These are phyloP conservation scores for Trypanosoma scelopori DNA, from an alignment of 208 protist genomes.

Conservation along the genomic window DNA sequence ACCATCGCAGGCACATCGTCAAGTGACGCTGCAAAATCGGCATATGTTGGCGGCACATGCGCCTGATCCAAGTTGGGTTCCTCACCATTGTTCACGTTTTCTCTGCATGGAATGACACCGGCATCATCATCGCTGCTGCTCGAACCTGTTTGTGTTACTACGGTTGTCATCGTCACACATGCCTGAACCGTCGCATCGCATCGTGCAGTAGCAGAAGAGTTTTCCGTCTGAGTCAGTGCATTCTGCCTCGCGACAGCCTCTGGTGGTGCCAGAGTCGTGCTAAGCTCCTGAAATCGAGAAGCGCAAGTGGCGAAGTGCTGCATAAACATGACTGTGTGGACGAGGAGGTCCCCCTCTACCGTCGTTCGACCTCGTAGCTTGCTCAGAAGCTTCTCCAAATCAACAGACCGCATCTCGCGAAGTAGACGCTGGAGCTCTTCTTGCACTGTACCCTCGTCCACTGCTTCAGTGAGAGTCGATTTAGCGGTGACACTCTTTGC, in stretches of 20 bases:
- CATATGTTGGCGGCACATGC: background rate
- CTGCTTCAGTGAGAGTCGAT: background rate
- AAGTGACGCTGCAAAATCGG: background rate
- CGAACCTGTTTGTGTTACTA: background rate
- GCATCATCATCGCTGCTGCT: too few relatives aligned
- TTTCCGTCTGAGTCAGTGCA: slow-evolving; percentile 1
- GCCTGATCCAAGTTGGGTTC: background rate
- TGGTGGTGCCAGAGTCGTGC: background rate
- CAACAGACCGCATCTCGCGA: slow-evolving; percentile 18
- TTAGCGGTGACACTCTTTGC: background rate
- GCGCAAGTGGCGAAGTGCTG: slow-evolving; percentile 33
- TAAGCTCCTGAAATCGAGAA: slow-evolving; percentile 15
- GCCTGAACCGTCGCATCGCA: background rate
- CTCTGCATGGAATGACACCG: too few relatives aligned
- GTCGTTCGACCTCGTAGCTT: slow-evolving; percentile 29
- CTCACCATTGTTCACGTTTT: background rate
- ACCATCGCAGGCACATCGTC: background rate
- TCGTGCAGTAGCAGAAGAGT: background rate
- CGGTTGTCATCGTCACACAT: background rate
- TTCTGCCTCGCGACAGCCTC: background rate
- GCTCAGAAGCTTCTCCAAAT: slow-evolving; percentile 37
- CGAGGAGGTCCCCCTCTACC: slow-evolving; percentile 31
- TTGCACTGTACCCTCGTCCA: background rate
- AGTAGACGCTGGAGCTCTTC: slow-evolving; percentile 3
- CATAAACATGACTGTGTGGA: slow-evolving; percentile 41